Conservation (phyloP, 495 filamentous ascomycete genomes). For the Neurospora sp. region DNA sequence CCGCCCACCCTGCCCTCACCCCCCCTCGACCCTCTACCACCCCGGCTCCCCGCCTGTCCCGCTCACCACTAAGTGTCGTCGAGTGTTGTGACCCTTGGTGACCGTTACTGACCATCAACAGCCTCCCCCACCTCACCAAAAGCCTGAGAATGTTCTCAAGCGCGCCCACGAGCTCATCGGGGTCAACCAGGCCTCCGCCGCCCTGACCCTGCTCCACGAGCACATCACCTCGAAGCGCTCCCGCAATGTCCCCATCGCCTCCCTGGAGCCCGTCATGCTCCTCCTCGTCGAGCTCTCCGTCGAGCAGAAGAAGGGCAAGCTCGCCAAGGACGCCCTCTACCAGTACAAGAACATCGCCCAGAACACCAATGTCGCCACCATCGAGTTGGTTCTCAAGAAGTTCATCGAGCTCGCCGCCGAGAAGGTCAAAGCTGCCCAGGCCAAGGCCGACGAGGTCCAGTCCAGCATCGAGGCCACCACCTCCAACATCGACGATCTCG, state of each 20-base stretch:
- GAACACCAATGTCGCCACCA: constrained; percentile 96
- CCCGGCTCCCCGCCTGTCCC: background rate
- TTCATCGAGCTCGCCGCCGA: constrained; percentile 95
- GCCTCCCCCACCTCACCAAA: constrained; percentile 92
- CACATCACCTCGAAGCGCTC: constrained; percentile 97
- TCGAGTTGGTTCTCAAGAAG: constrained; percentile 91
- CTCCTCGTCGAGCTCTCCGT: constrained; percentile 94
- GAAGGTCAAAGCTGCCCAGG: constrained; percentile 93
- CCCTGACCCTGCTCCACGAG: constrained; percentile 91
- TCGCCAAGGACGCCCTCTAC: constrained; percentile 96
- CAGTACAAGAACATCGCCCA: constrained; percentile 99
- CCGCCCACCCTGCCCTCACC: background rate
- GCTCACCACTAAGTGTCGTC: constrained; percentile 11
- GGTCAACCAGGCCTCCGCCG: constrained; percentile 85
- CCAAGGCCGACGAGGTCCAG: constrained; percentile 91
- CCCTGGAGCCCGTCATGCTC: constrained; percentile 96
- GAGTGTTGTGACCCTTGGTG: background rate
- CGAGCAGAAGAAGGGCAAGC: constrained; percentile 91
- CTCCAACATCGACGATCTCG: constrained; percentile 79
- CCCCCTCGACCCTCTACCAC: background rate
- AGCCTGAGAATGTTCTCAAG: constrained; percentile 98
- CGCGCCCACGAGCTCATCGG: constrained; percentile 97
- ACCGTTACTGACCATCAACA: constrained; percentile 30
- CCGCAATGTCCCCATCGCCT: constrained; percentile 92
- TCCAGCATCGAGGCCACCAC: constrained; percentile 71